Conservation (phyloP, 2,329 filamentous ascomycete genomes). For the Arthroderma uncinatum region DNA sequence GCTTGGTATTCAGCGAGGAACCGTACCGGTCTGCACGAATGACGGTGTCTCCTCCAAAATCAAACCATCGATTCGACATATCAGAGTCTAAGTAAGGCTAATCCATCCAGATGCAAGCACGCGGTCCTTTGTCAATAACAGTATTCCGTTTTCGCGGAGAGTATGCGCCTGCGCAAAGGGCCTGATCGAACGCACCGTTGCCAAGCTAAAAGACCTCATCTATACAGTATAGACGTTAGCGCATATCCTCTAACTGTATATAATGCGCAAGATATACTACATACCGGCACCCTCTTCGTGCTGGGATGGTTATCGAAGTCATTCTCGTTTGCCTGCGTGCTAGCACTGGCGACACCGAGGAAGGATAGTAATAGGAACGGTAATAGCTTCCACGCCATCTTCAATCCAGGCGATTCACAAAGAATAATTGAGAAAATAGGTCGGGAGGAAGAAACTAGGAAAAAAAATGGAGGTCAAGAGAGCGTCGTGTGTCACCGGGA, state of each 20-base stretch:
- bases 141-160: background rate
- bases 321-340: constrained; percentile 15
- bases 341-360: constrained; percentile 23
- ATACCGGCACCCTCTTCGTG: constrained; percentile 55
- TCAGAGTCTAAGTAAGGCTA: constrained; percentile 96
- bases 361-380: constrained; percentile 23
- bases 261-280: constrained; percentile 20
- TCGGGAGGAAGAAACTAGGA: background rate
- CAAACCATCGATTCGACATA: constrained; percentile 97
- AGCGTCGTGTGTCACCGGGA: constrained; percentile 19
- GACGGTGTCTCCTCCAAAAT: constrained; percentile 93
- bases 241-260: constrained; percentile 13
- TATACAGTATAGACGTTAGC: constrained; percentile 28
- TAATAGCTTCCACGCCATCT: constrained; percentile 13
- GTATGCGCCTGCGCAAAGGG: background rate
- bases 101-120: background rate
- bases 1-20: background rate
- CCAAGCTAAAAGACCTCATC: constrained; percentile 78
- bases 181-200: constrained; percentile 51
- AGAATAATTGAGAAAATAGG: background rate
- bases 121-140: background rate
- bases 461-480: constrained; percentile 15
- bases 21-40: constrained; percentile 54
- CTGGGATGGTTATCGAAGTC: constrained; percentile 43
- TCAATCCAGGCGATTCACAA: background rate